phyloP scores from a whole-genome alignment of 352 stramenopile genomes.

The Phytophthora fragariaefolia region DNA sequence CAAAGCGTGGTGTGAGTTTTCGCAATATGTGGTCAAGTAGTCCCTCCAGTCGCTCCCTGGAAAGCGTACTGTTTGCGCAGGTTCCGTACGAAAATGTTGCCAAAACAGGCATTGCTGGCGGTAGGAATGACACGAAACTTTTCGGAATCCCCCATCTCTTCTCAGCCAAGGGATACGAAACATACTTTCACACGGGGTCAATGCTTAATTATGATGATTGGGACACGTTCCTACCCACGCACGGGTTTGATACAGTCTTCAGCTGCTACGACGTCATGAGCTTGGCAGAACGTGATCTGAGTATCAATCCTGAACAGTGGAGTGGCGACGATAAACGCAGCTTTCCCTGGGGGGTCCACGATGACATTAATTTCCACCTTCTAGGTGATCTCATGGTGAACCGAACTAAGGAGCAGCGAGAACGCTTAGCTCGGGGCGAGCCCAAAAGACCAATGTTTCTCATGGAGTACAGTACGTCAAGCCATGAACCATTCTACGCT shows the following conservation, averaged over 20 bases:
- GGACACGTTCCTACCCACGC: constrained; percentile 42
- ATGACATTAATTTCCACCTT: constrained; percentile 51
- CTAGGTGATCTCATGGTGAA: constrained; percentile 48
- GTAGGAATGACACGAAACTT: constrained; percentile 29
- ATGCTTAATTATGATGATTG: constrained; percentile 44
- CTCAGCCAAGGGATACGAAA: constrained; percentile 49
- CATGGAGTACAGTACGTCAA: constrained; percentile 61
- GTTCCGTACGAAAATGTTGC: constrained; percentile 43
- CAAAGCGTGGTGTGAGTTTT: constrained; percentile 47
- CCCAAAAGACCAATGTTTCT: constrained; percentile 49
- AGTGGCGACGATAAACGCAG: constrained; percentile 3
- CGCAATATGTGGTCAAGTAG: constrained; percentile 59
- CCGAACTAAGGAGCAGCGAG: constrained; percentile 33
- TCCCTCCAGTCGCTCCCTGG: constrained; percentile 51
- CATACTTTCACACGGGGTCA: constrained; percentile 44
- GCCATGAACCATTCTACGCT: constrained; percentile 43
- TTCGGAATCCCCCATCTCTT: constrained; percentile 53
- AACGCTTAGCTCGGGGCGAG: constrained; percentile 22
- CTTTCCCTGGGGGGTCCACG: constrained; percentile 47
- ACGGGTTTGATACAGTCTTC: constrained; percentile 51
- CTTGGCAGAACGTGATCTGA: constrained; percentile 31
- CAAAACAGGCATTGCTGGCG: constrained; percentile 31
- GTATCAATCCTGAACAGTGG: constrained; percentile 41
- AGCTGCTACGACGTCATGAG: constrained; percentile 29
- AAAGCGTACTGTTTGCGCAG: constrained; percentile 54